phyloP scores from a whole-genome alignment of 2,329 filamentous ascomycete species.

The Ascochyta clinopodiicola region DNA sequence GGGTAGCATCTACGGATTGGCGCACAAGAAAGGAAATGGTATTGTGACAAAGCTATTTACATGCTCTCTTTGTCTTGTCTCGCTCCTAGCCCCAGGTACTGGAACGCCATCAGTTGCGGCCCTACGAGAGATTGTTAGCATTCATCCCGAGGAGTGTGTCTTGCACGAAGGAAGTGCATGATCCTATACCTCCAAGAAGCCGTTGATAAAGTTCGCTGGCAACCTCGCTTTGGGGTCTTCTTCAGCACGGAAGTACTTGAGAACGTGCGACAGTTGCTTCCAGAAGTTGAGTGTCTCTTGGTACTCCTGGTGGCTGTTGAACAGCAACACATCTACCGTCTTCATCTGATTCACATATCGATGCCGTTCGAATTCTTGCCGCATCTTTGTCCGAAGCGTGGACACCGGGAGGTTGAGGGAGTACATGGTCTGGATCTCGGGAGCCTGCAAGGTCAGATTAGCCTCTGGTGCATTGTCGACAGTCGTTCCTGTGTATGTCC shows the following conservation, averaged over 20 bases:
- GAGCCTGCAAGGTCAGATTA: constrained; percentile 67
- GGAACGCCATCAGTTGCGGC: constrained; percentile 44
- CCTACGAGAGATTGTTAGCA: constrained; percentile 33
- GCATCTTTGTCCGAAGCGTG: constrained; percentile 86
- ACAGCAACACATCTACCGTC: constrained; percentile 86
- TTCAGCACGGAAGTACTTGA: constrained; percentile 95
- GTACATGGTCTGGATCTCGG: constrained; percentile 98
- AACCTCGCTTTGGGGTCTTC: constrained; percentile 77
- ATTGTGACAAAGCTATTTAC: constrained; percentile 46
- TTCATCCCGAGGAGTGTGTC: background rate
- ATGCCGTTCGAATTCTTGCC: constrained; percentile 96
- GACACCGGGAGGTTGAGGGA: constrained; percentile 87
- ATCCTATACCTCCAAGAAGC: constrained; percentile 84
- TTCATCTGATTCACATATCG: constrained; percentile 88
- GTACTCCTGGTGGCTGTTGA: constrained; percentile 90
- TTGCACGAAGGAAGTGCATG: background rate
- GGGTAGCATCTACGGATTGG: constrained; percentile 26
- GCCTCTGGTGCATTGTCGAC: constrained; percentile 2
- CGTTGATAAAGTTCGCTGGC: constrained; percentile 89
- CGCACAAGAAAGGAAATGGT: constrained; percentile 45
- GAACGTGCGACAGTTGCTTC: constrained; percentile 94
- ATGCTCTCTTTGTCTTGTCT: constrained; percentile 29
- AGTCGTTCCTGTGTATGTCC: background rate
- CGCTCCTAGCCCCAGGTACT: constrained; percentile 9
- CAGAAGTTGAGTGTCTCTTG: constrained; percentile 99